Evolutionary conservation across 257 asterid species (phyloP).

Genomic region (Echites panduratus): DNA sequence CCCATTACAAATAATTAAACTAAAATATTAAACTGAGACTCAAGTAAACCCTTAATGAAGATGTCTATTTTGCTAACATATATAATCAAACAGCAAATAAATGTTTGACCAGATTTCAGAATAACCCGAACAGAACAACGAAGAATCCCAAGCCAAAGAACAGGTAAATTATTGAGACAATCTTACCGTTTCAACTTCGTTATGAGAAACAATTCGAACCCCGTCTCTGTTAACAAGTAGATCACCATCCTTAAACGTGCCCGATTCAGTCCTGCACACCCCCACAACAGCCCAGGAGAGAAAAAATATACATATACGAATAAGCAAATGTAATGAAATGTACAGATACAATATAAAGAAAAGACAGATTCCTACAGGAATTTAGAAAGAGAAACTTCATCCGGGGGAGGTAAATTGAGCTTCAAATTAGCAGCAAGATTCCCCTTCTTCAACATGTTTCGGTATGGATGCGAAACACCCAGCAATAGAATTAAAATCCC

Average conservation of each 20-base stretch:
- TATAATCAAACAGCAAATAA: background rate
- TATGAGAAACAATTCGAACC: constrained; percentile 71
- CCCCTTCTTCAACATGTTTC: constrained; percentile 64
- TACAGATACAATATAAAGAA: background rate
- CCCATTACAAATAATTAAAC: background rate
- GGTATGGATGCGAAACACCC: background rate
- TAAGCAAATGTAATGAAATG: background rate
- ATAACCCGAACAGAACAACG: background rate
- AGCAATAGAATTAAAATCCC: background rate
- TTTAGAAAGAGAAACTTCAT: constrained; percentile 67
- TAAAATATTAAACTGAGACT: background rate
- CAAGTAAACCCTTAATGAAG: background rate
- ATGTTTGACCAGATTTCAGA: background rate
- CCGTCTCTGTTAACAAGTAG: constrained; percentile 91
- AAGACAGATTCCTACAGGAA: constrained; percentile 53
- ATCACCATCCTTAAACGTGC: constrained; percentile 97
- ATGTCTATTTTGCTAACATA: background rate
- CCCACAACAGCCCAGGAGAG: background rate
- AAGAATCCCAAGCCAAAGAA: background rate
- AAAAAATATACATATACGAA: background rate
- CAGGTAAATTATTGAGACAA: background rate
- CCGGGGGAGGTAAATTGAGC: constrained; percentile 88
- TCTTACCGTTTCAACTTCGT: constrained; percentile 67
- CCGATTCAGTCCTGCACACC: constrained; percentile 74
- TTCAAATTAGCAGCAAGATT: constrained; percentile 66